Base-by-base conservation (phyloP, 441 rosid species). In the Croton laevigatus region DNA sequence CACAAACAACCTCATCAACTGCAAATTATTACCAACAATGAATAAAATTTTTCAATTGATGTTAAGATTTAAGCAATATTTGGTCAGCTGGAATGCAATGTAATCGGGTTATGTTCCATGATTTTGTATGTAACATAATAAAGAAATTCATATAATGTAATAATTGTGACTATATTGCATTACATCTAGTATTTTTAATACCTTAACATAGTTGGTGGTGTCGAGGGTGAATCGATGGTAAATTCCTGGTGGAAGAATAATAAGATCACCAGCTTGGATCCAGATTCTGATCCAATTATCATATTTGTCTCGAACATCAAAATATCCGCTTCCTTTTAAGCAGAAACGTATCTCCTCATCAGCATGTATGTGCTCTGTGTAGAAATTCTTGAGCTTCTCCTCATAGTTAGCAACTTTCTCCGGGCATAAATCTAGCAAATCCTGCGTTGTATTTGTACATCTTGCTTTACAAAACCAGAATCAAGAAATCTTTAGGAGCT, bases 291-390 rank as follows among this genome's bases (percentile, higher is more conserved):
- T 82, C 98, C 97, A 91, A 37, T 75, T 72, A 66, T 91, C 97
- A 62, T 78, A 78, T 68, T 84, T 86, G 83, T 88, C 94, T 16
- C 97, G 81, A 63, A 89, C 90, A 78, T 93, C 96, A 58, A 93
- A 93, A 71, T 89, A 93, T 32, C 93, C 98, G 61, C 93, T 87
- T 61, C 98, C 97, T 16, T 79, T 85, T 54, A 89, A 60, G 83
- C 94, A 93, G 79, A 89, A 89, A 65, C 97, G 92, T 37, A 89
- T 89, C 87, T 91, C 98, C 71, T 93, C 96, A 37, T 91, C 98
- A 36, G 86, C 84, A 66, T 93, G 97, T 60, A 93, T 87, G 81
- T 92, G 96, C 80, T 92, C 97, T 1, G 87, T 89, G 73, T 84
- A 93, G 82, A 90, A 90, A 82, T 88, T 89, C 84, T 79, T 89